Base-by-base conservation (phyloP, 306 rosid genomes). In the Rosa persica region DNA sequence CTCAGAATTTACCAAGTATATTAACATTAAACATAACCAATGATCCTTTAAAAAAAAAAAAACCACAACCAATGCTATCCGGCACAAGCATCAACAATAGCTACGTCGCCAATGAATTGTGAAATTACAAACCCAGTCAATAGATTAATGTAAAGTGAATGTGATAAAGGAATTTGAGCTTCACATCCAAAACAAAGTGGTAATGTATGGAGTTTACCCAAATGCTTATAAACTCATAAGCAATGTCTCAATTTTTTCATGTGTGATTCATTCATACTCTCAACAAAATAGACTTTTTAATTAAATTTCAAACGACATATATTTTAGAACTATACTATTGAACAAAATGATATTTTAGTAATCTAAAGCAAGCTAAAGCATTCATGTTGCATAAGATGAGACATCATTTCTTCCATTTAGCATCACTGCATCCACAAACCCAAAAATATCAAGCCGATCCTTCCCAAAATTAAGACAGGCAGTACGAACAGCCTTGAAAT, bases 381-480 rank as follows among this genome's bases (percentile, higher is more conserved):
- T 48, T 16, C 23, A 48, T 1, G 13, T 44, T 23, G 10, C 30
- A 16, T 6, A 5, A 19, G 58, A 19, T 52, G 8, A 46, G 17
- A 16, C 58, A 52, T 6, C 74, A 13, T 66, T 48, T 20, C 25
- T 12, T 30, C 36, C 36, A 30, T 30, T 30, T 30, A 30, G 36
- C 2, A 30, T 30, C 36, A 30, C 36, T 30, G 36, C 36, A 30
- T 30, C 3, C 36, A 66, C 44, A 78, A 70, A 95, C 98, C 99
- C 93, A 72, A 93, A 54, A 67, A 95, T 73, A 64, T 95, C 98
- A 51, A 95, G 93, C 8, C 98, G 96, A 72, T 95, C 99, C 81
- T 88, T 95, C 68, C 99, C 97, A 40, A 93, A 90, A 87, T 89
- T 95, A 79, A 95, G 69, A 75, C 91, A 95, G 2, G 98, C 99